Evolutionary conservation across 805 yeast genomes (phyloP).

Genomic region (Monosporozyma yasuniensis): DNA sequence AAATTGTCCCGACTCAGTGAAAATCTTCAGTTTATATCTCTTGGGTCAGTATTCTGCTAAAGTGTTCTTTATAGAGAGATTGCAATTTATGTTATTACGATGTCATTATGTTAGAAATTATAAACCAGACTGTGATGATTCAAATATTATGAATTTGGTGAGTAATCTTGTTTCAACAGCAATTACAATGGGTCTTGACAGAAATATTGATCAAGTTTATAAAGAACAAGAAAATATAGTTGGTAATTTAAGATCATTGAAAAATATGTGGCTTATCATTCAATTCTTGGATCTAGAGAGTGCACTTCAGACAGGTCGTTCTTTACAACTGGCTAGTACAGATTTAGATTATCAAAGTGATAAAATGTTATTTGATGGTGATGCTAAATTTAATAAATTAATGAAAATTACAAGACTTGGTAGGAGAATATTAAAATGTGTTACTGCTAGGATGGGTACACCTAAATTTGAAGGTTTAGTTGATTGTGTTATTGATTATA

Average conservation of each 20-base stretch:
- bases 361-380: not conserved
- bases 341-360: slow-evolving; percentile 7
- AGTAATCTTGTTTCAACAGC: slow-evolving; percentile 14
- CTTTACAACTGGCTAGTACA: slow-evolving; percentile 7
- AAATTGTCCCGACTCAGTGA: slow-evolving; percentile 14
- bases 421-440: slow-evolving; percentile 12
- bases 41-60: slow-evolving; percentile 25
- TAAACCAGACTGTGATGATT: slow-evolving; percentile 19
- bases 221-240: slow-evolving; percentile 10
- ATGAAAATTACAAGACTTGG: slow-evolving; percentile 12
- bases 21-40: slow-evolving; percentile 15
- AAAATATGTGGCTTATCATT: slow-evolving; percentile 23
- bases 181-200: slow-evolving; percentile 18
- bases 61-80: slow-evolving; percentile 22
- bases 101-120: slow-evolving; percentile 3
- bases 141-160: slow-evolving; percentile 14
- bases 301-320: slow-evolving; percentile 21
- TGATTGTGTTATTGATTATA: not conserved
- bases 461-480: slow-evolving; percentile 10
- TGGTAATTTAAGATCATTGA: slow-evolving; percentile 16
- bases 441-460: slow-evolving; percentile 6
- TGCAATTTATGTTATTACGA: slow-evolving; percentile 20
- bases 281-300: slow-evolving; percentile 18
- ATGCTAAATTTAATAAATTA: slow-evolving; percentile 8
- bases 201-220: slow-evolving; percentile 13